These are phyloP conservation scores for Bauhinia variegata DNA, from an alignment of 306 rosid species.

Conservation along the genomic window DNA sequence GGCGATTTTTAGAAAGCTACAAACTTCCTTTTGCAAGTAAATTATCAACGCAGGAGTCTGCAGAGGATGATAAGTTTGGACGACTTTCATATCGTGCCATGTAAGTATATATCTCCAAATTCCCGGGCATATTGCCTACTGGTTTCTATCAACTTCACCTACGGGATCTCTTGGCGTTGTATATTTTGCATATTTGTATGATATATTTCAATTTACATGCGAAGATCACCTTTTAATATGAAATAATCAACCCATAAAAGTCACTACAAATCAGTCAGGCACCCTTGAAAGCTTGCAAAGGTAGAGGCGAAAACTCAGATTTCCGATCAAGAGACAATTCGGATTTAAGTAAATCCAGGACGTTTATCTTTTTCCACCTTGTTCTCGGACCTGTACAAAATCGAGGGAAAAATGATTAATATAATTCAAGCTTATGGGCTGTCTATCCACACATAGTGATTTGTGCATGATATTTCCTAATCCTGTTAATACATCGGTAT, in stretches of 20 bases:
- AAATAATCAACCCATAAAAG: constrained; percentile 3
- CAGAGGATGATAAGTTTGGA: constrained; percentile 52
- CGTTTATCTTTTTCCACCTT: constrained; percentile 3
- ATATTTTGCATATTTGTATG: not conserved
- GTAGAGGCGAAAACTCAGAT: constrained; percentile 2
- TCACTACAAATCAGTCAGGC: constrained; percentile 18
- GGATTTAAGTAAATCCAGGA: not conserved
- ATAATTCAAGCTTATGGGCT: constrained; percentile 7
- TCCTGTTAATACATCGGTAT: constrained; percentile 15
- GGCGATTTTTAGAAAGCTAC: constrained; percentile 73
- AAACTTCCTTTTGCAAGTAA: constrained; percentile 69
- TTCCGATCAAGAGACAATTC: not conserved
- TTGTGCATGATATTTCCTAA: not conserved
- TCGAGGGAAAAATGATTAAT: constrained; percentile 1
- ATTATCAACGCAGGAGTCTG: constrained; percentile 42
- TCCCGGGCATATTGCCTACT: not conserved
- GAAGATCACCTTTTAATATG: constrained; percentile 17
- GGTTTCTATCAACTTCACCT: constrained; percentile 10
- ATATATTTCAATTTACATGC: constrained; percentile 17
- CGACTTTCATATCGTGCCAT: constrained; percentile 84
- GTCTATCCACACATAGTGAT: not conserved
- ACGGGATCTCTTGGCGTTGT: not conserved
- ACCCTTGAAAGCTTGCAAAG: constrained; percentile 10
- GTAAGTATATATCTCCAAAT: constrained; percentile 58
- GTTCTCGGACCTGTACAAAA: constrained; percentile 2